These are phyloP conservation scores for Fusarium sp. DNA, from an alignment of 2,329 filamentous ascomycete species.

Conservation along the genomic window DNA sequence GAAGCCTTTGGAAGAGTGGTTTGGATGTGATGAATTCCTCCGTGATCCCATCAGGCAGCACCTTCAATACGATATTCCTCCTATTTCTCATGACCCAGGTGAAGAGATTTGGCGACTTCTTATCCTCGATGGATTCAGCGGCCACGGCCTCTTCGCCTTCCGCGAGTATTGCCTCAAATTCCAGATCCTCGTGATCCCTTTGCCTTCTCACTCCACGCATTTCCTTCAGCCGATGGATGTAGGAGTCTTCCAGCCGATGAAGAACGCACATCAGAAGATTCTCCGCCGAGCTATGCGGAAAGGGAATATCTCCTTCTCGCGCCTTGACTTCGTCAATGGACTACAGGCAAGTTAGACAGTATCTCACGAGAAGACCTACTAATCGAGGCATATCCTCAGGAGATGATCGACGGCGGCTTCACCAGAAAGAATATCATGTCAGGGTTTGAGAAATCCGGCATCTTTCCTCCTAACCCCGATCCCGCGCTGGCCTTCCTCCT, in stretches of 20 bases:
- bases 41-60: neutral
- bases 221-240: constrained; percentile 16
- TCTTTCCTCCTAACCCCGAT: neutral
- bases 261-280: constrained; percentile 17
- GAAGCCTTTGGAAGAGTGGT: constrained; percentile 3
- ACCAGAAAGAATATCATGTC: neutral
- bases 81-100: neutral
- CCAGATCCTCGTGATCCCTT: constrained; percentile 1
- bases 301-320: neutral
- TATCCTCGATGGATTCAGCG: constrained; percentile 7
- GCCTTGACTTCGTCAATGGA: neutral
- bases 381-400: neutral
- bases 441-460: neutral
- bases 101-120: constrained; percentile 12
- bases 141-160: constrained; percentile 6
- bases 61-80: neutral
- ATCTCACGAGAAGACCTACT: neutral
- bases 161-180: constrained; percentile 13
- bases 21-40: constrained; percentile 6
- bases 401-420: neutral
- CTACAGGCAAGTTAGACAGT: neutral
- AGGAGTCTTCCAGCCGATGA: constrained; percentile 9
- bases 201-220: constrained; percentile 16
- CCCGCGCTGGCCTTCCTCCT: neutral
- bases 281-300: neutral